These are phyloP conservation scores for Flammula alnicola DNA, from an alignment of 1,284 basidiomycete species.

Conservation along the genomic window DNA sequence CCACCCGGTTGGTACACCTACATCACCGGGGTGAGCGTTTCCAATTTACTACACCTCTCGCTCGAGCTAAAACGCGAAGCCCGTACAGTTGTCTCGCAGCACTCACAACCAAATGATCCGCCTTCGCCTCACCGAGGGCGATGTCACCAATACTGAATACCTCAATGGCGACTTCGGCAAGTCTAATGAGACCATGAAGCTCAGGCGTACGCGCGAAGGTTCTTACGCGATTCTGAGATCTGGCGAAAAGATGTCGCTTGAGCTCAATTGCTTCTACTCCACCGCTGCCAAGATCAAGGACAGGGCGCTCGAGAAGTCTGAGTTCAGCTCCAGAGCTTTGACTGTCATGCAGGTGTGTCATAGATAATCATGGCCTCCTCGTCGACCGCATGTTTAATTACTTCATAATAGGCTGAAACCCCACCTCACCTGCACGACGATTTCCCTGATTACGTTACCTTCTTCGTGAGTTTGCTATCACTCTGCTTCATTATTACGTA, in stretches of 20 bases:
- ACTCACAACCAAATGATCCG: conserved; percentile 4
- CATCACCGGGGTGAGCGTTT: conserved; percentile 3
- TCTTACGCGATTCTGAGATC: background rate
- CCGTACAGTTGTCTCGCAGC: conserved; percentile 1
- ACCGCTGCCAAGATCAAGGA: conserved; percentile 1
- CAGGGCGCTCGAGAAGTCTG: background rate
- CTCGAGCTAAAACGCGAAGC: background rate
- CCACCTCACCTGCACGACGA: conserved; percentile 1
- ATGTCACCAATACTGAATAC: conserved; percentile 3
- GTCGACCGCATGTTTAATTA: no score
- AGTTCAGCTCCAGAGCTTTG: background rate
- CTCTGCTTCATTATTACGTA: background rate
- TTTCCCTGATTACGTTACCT: conserved; percentile 5
- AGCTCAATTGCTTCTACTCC: background rate
- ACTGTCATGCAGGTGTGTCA: conserved; percentile 1
- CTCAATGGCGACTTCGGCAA: background rate
- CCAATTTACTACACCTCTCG: background rate
- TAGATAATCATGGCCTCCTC: no score
- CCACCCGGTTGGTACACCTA: conserved; percentile 6
- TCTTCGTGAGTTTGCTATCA: background rate
- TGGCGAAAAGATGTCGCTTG: background rate
- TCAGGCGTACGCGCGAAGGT: conserved; percentile 4
- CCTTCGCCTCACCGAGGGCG: background rate
- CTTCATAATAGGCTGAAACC: background rate
- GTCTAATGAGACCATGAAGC: conserved; percentile 5